Conservation (phyloP, 257 asterid genomes). For the Lavandula angustifolia region DNA sequence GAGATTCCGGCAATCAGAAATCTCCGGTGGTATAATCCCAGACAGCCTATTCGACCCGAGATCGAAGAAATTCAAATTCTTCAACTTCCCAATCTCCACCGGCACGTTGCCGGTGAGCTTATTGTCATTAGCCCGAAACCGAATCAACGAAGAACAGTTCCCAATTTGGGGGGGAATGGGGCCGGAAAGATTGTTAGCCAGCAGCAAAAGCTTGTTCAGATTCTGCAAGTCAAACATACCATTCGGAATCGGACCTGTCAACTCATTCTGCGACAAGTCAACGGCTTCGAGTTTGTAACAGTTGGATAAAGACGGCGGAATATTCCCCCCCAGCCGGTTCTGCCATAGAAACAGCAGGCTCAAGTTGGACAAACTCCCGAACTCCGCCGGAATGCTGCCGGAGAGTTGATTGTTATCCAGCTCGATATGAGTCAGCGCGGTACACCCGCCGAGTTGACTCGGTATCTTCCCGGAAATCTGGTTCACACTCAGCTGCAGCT, state of each 20-base stretch:
- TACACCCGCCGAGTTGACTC: slow-evolving; percentile 57
- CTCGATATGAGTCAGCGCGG: slow-evolving; percentile 62
- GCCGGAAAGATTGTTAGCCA: slow-evolving; percentile 69
- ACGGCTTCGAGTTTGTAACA: slow-evolving; percentile 63
- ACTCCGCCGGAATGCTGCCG: slow-evolving; percentile 65
- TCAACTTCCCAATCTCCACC: slow-evolving; percentile 59
- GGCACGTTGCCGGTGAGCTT: slow-evolving; percentile 65
- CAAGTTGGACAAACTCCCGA: slow-evolving; percentile 55
- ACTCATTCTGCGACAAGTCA: slow-evolving; percentile 62
- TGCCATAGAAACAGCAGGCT: slow-evolving; percentile 69
- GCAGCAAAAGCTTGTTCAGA: slow-evolving; percentile 58
- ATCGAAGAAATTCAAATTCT: slow-evolving; percentile 68
- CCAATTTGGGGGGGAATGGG: slow-evolving; percentile 61
- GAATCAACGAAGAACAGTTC: slow-evolving; percentile 66
- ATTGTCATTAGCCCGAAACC: slow-evolving; percentile 64
- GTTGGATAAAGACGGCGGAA: slow-evolving; percentile 57
- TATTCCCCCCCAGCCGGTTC: slow-evolving; percentile 63
- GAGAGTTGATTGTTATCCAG: slow-evolving; percentile 73
- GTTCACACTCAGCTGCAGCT: slow-evolving; percentile 68
- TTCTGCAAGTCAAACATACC: slow-evolving; percentile 59
- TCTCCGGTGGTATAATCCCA: slow-evolving; percentile 59
- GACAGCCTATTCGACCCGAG: slow-evolving; percentile 63
- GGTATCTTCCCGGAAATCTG: slow-evolving; percentile 72
- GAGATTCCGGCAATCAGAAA: slow-evolving; percentile 69
- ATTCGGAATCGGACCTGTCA: slow-evolving; percentile 67